Conservation (phyloP, 352 stramenopile genomes). For the Phytophthora pinifolia region DNA sequence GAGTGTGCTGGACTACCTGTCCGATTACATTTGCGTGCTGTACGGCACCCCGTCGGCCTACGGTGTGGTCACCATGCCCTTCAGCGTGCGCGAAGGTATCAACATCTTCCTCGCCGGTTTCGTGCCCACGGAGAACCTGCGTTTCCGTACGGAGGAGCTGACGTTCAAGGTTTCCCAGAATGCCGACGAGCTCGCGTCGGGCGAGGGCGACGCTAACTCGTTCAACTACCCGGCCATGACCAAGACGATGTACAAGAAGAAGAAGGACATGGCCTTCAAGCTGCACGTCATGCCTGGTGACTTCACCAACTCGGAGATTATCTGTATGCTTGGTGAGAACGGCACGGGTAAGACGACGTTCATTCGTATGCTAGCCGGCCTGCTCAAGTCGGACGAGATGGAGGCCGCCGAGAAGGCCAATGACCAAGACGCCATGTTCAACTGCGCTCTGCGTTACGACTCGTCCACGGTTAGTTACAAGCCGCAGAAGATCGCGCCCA, state of each 20-base stretch:
- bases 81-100: conserved; percentile 99
- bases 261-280: conserved; percentile 94
- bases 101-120: conserved; percentile 99
- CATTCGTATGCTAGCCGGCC: conserved; percentile 98
- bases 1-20: conserved; percentile 99
- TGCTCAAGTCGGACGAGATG: conserved; percentile 98
- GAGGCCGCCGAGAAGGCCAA: conserved; percentile 70
- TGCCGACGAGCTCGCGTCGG: conserved; percentile 83
- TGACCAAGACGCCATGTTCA: conserved; percentile 72
- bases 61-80: conserved; percentile 99
- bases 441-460: conserved; percentile 82
- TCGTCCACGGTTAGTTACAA: conserved; percentile 96
- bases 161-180: conserved; percentile 98
- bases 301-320: conserved; percentile 99
- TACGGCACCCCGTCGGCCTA: conserved; percentile 98
- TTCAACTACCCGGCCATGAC: conserved; percentile 99
- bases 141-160: conserved; percentile 98
- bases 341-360: conserved; percentile 99
- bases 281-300: conserved; percentile 97
- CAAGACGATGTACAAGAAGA: conserved; percentile 96
- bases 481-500: conserved; percentile 98
- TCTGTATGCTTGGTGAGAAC: conserved; percentile 99
- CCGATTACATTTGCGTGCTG: conserved; percentile 99
- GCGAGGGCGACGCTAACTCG: conserved; percentile 88
- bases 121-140: conserved; percentile 99